Evolutionary conservation across 2,329 filamentous ascomycete genomes (phyloP).

Genomic region (Hymenoscyphus infarciens): DNA sequence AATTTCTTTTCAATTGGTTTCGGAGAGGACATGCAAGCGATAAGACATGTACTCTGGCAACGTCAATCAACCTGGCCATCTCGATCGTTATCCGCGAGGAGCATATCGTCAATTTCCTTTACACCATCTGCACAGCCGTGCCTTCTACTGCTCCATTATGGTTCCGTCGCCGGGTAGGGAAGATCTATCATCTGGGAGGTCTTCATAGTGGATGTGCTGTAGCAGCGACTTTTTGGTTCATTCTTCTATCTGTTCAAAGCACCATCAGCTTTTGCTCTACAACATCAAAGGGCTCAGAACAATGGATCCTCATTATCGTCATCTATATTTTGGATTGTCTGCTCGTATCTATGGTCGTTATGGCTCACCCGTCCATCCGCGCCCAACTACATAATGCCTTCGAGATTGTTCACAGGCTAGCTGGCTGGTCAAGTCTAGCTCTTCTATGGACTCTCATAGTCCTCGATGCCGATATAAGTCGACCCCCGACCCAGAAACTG

Average conservation of each 20-base stretch:
- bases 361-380: conserved; percentile 63
- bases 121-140: conserved; percentile 44
- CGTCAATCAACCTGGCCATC: conserved; percentile 35
- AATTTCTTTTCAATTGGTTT: too few relatives aligned
- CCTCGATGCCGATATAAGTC: conserved; percentile 50
- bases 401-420: conserved; percentile 68
- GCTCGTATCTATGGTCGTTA: conserved; percentile 55
- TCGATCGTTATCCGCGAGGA: conserved; percentile 54
- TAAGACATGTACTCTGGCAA: too few relatives aligned
- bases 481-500: conserved; percentile 39
- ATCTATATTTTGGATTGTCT: conserved; percentile 56
- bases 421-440: conserved; percentile 63
- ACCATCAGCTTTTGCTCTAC: conserved; percentile 27
- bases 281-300: neutral
- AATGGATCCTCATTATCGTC: conserved; percentile 42
- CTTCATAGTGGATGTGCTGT: conserved; percentile 50
- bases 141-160: conserved; percentile 45
- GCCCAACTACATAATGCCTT: conserved; percentile 63
- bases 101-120: conserved; percentile 49
- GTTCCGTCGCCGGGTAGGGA: conserved; percentile 45
- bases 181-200: conserved; percentile 52
- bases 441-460: conserved; percentile 64
- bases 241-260: conserved; percentile 37
- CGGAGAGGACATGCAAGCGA: too few relatives aligned
- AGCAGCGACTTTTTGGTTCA: conserved; percentile 46